Evolutionary conservation across 1,284 basidiomycete genomes (phyloP), one percentile per base, ranked within the genome.

Genomic region (Neonothopanus nambi): DNA sequence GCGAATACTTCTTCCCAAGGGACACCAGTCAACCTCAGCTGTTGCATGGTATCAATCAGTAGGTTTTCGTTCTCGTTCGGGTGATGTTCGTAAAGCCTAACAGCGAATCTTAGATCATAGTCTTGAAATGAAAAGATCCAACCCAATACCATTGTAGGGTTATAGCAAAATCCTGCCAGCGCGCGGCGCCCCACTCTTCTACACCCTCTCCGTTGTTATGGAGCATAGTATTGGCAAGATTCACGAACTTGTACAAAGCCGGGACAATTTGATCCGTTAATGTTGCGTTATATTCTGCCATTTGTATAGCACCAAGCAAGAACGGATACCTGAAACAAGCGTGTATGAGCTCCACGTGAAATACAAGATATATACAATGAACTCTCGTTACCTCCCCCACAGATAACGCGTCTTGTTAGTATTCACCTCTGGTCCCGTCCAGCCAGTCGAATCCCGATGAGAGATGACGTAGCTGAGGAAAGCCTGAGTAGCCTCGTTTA

Each of bases 161-260:
- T 12, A 80, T 76, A 37, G 79, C 76, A 59, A 80, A 82, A 59
- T 82, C 80, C 61, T 80, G 78, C 80, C 79, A 82, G 35, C 81
- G 75, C 1, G 80, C 79, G 35, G 69, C 68, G 8, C 76, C 67
- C 80, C 80, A 82, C 15, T 71, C 64, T 23, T 81, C 80, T 12
- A 80, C 70, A 21, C 80, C 81, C 59, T 74, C 59, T 20, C 76
- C 76, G 45, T 73, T 70, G 44, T 72, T 70, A 53, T 77, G 72
- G 42, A 82, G 66, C 81, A 82, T 82, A 8, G 67, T 70, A 60
- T 82, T 81, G 21, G 81, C 78, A 13, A 82, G 63, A 8, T 64
- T 58, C 15, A 81, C 76, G 49, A 82, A 82, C 54, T 76, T 78
- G 62, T 80, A 68, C 54, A 81, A 56, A 4, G 78, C 75, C 11